Evolutionary conservation across 768 basidiomycete species (phyloP), one percentile per base, ranked within the genome.

Genomic region (Agrocybe pediades): DNA sequence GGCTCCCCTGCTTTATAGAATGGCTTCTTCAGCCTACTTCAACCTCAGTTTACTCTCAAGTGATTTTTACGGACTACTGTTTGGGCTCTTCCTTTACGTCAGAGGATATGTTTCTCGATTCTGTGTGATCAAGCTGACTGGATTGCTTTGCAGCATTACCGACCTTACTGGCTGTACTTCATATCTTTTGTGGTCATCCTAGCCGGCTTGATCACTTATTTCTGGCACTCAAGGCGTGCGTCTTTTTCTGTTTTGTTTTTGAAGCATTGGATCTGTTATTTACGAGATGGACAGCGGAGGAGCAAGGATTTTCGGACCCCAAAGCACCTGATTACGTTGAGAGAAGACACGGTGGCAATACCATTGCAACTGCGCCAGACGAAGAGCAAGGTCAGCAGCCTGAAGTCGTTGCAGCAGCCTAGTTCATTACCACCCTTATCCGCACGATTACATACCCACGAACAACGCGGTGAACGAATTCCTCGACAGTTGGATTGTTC

Each of bases 151-250:
- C 21, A 93, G 91, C 87, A 92, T 59, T 93, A 83, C 73, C 68
- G 73, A 41, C 92, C 92, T 3, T 94, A 83, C 75, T 95, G 92
- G 91, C 79, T 95, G 15, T 94, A 95, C 76, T 95, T 95, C 71
- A 73, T 86, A 55, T 80, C 92, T 0, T 95, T 88, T 62, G 77
- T 70, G 1, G 75, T 93, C 13, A 84, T 92, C 55, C 66, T 94
- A 41, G 27, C 73, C 11, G 92, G 92, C 2, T 79, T 95, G 4
- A 73, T 95, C 62, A 80, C 86, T 30, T 95, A 94, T 71, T 94
- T 94, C 75, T 95, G 92, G 91, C 74, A 81, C 67, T 82, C 87
- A 6, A 86, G 86, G 29, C 92, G 91, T 92, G 73, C 63, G 91
- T 79, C 2, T 19, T n/a, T 29, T 47, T 45, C 27, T 30, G 23